phyloP scores from a whole-genome alignment of 129 eudicot genomes.

The Deinandra increscens region DNA sequence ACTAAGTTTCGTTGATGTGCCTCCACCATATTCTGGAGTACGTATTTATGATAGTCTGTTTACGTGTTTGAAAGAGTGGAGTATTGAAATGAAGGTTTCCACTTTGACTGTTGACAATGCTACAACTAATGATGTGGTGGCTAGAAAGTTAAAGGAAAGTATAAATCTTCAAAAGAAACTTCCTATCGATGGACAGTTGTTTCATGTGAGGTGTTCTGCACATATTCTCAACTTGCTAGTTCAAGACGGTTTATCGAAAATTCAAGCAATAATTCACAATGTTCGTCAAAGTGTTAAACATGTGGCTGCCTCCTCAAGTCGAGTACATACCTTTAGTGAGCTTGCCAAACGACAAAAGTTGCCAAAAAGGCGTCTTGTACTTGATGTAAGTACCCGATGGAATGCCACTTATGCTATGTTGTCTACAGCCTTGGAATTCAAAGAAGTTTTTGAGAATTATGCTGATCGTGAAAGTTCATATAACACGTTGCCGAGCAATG shows the following conservation, averaged over 20 bases:
- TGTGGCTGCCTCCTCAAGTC: neutral
- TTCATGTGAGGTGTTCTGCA: slow-evolving; percentile 5
- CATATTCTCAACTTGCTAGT: too few species aligned
- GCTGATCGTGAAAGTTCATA: neutral
- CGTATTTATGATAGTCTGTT: neutral
- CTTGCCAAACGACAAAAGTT: neutral
- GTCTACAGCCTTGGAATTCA: neutral
- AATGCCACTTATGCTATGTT: neutral
- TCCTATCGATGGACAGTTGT: neutral
- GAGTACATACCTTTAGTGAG: neutral
- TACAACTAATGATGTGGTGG: neutral
- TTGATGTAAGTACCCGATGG: slow-evolving; percentile 3
- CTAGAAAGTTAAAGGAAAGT: neutral
- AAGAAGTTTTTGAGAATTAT: neutral
- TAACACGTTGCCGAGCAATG: neutral
- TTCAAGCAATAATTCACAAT: neutral
- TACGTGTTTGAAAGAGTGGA: slow-evolving; percentile 17
- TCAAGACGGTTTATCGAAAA: neutral
- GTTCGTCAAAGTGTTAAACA: slow-evolving; percentile 15
- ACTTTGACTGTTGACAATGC: slow-evolving; percentile 1
- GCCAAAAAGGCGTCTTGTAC: neutral
- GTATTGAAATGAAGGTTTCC: slow-evolving; percentile 2
- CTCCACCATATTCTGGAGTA: neutral
- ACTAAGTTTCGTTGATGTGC: slow-evolving; percentile 14
- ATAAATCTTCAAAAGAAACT: slow-evolving; percentile 2